A percentile compares a stretch with the other conserved stretches of the same genome.
phyloP scores from a whole-genome alignment of 148 eudicot species.

The Simmondsia chinensis region DNA sequence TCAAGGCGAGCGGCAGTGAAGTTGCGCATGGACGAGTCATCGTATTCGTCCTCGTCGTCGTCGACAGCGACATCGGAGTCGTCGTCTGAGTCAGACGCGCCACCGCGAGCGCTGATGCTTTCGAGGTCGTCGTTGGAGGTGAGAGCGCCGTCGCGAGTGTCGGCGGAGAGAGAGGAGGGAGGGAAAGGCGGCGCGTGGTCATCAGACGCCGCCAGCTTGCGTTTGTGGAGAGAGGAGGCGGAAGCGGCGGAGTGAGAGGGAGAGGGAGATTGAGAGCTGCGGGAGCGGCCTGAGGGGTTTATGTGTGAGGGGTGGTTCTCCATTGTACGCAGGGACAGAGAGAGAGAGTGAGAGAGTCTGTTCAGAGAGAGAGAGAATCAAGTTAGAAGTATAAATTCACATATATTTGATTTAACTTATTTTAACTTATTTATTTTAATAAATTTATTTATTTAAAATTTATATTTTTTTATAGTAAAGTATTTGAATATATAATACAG shows the following conservation, averaged over 20 bases:
- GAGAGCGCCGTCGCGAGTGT: constrained; percentile 55
- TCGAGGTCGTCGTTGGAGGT: constrained; percentile 73
- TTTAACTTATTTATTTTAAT: too few relatives aligned
- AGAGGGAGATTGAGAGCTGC: constrained; percentile 77
- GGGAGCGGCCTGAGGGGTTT: constrained; percentile 56
- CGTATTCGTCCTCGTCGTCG: constrained; percentile 65
- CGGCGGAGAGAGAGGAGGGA: constrained; percentile 52
- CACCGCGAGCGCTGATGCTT: constrained; percentile 68
- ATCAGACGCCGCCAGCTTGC: constrained; percentile 41
- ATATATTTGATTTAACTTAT: not conserved
- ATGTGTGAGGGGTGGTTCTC: constrained; percentile 45
- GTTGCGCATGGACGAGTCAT: constrained; percentile 55
- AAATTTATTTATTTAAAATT: too few relatives aligned
- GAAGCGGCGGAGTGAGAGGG: constrained; percentile 89
- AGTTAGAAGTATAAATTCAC: too few relatives aligned
- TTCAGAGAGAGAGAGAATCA: not conserved
- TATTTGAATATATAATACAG: too few relatives aligned
- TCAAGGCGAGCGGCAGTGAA: constrained; percentile 77
- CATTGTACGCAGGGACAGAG: constrained; percentile 26
- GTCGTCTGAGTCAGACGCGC: constrained; percentile 44
- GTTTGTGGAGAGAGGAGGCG: constrained; percentile 74
- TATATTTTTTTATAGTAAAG: too few relatives aligned
- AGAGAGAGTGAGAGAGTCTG: not conserved
- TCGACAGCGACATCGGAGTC: constrained; percentile 54
- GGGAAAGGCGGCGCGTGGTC: constrained; percentile 60